Evolutionary conservation across 2,329 filamentous ascomycete genomes (phyloP).

Genomic region (Penicillium sp.): DNA sequence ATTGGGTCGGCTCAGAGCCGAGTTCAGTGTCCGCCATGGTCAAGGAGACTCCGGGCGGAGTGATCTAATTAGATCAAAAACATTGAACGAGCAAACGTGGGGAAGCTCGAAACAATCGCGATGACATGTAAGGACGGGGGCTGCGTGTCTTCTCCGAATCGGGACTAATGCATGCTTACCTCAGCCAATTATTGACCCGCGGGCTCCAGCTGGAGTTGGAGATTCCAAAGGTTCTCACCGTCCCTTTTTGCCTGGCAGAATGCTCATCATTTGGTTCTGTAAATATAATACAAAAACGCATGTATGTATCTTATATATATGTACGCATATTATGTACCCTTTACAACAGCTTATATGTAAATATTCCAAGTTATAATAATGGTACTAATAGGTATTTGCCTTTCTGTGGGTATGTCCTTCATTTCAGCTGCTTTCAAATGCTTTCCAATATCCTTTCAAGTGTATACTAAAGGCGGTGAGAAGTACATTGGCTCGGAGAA

Average conservation of each 20-base stretch:
- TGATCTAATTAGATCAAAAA: conserved; percentile 24
- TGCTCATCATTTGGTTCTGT: not conserved
- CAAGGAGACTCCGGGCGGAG: conserved; percentile 38
- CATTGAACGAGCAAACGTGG: conserved; percentile 20
- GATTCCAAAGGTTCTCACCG: not conserved
- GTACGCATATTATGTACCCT: not conserved
- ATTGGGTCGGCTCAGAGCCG: conserved; percentile 32
- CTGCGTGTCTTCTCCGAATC: conserved; percentile 33
- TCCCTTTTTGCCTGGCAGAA: not conserved
- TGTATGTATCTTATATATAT: too few relatives aligned
- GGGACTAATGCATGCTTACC: conserved; percentile 25
- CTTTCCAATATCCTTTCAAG: not conserved
- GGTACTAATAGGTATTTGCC: fast-evolving
- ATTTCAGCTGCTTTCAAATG: not conserved
- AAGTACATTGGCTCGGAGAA: not conserved
- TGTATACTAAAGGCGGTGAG: not conserved
- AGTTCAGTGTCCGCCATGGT: conserved; percentile 43
- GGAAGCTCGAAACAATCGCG: conserved; percentile 7
- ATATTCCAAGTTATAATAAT: not conserved
- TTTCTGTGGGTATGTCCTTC: not conserved
- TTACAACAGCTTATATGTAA: fast-evolving
- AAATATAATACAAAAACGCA: not conserved
- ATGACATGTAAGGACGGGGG: conserved; percentile 15
- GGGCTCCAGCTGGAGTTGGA: not conserved
- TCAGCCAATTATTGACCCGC: not conserved